phyloP scores from a whole-genome alignment of 2,329 filamentous ascomycete species.

The Penicillium vulpinum region DNA sequence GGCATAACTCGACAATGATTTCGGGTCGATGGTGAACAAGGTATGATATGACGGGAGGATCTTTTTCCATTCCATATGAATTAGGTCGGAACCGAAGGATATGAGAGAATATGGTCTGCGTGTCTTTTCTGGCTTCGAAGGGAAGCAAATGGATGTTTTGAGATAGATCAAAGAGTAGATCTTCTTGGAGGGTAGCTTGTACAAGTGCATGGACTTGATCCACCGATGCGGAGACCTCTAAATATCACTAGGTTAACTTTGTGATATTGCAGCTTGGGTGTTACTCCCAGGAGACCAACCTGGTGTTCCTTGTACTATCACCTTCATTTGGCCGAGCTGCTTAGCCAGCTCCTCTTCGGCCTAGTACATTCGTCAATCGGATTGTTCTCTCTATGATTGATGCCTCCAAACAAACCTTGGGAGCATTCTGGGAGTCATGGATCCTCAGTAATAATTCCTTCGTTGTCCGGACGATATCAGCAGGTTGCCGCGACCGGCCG shows the following conservation, averaged over 20 bases:
- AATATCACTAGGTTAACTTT: constrained; percentile 1
- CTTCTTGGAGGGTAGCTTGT: constrained; percentile 80
- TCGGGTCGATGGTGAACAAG: constrained; percentile 84
- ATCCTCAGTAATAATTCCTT: constrained; percentile 65
- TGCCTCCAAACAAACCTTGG: constrained; percentile 52
- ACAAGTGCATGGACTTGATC: constrained; percentile 88
- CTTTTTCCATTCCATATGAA: constrained; percentile 60
- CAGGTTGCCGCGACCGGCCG: constrained; percentile 60
- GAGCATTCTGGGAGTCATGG: constrained; percentile 56
- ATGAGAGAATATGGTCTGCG: constrained; percentile 92
- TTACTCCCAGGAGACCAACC: constrained; percentile 52
- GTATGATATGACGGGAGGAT: constrained; percentile 83
- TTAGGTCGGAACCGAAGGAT: constrained; percentile 85
- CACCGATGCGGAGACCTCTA: constrained; percentile 81
- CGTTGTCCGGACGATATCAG: constrained; percentile 62
- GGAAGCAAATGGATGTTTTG: constrained; percentile 79
- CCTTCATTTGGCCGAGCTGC: constrained; percentile 85
- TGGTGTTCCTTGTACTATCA: constrained; percentile 87
- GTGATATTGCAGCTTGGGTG: neutral
- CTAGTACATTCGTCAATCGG: constrained; percentile 62
- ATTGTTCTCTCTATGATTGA: constrained; percentile 57
- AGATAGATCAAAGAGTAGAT: constrained; percentile 81
- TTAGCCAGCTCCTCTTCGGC: constrained; percentile 82
- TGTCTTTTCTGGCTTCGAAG: constrained; percentile 95
- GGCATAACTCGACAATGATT: constrained; percentile 82